phyloP scores from a whole-genome alignment of 1,139 yeast species.

The Taphrina deformans region DNA sequence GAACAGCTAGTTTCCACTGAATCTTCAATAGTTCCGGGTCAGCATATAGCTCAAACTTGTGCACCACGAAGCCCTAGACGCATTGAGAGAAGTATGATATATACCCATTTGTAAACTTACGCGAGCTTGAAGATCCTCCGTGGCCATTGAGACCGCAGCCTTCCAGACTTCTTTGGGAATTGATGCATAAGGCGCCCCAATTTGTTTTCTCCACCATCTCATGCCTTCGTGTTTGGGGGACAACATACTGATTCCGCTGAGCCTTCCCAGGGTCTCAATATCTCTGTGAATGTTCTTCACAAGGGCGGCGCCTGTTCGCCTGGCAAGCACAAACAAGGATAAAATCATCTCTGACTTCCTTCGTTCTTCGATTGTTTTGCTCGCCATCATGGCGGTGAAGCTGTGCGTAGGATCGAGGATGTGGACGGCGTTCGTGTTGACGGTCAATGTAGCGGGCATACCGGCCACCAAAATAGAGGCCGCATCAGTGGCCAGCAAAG shows the following conservation, averaged over 20 bases:
- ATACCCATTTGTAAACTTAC: background rate
- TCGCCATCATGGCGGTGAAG: background rate
- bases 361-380: background rate
- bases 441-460: background rate
- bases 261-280: background rate
- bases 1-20: background rate
- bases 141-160: slow-evolving; percentile 1
- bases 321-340: background rate
- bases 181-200: background rate
- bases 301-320: background rate
- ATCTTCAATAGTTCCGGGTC: background rate
- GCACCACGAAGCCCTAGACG: background rate
- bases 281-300: slow-evolving; percentile 3
- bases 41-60: slow-evolving; percentile 1
- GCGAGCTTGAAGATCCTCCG: background rate
- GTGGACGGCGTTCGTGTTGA: background rate
- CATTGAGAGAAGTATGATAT: too few relatives aligned
- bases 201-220: slow-evolving; percentile 4
- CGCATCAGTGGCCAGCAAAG: background rate
- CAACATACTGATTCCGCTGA: background rate
- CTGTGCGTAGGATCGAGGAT: slow-evolving; percentile 3
- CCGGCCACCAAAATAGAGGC: background rate
- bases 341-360: background rate
- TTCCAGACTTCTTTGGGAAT: slow-evolving; percentile 1
- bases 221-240: background rate